Conservation (phyloP, 108 stramenopile genomes). For the Seminavis robusta region DNA sequence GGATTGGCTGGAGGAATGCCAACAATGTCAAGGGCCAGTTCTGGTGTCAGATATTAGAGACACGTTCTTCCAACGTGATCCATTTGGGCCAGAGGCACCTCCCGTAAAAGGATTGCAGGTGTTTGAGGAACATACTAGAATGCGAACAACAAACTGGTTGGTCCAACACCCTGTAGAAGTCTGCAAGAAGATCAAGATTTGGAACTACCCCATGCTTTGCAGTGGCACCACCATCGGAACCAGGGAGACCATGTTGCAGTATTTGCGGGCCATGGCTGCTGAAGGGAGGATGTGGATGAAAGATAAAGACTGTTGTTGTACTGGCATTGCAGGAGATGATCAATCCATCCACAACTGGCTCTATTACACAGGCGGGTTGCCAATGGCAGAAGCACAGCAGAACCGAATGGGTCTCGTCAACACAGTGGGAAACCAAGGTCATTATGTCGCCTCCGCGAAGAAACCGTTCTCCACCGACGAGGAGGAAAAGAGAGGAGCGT, state of each 20-base stretch:
- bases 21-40: constrained; percentile 64
- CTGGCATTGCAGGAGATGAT: constrained; percentile 52
- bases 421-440: constrained; percentile 13
- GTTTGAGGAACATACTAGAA: constrained; percentile 54
- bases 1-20: constrained; percentile 63
- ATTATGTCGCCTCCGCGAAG: no score
- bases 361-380: constrained; percentile 59
- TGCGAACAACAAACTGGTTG: constrained; percentile 56
- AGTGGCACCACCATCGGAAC: constrained; percentile 70
- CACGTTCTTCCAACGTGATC: constrained; percentile 65
- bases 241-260: constrained; percentile 60
- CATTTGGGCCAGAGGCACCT: constrained; percentile 58
- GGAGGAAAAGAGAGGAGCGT: no score
- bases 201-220: constrained; percentile 58
- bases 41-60: constrained; percentile 65
- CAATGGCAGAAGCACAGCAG: constrained; percentile 32
- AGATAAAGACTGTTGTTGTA: constrained; percentile 36
- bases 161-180: constrained; percentile 29
- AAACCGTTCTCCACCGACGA: no score
- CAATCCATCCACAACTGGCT: constrained; percentile 80
- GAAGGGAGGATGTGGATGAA: constrained; percentile 65
- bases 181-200: constrained; percentile 31
- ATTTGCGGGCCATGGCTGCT: constrained; percentile 54
- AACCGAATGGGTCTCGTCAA: constrained; percentile 43
- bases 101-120: constrained; percentile 44